A percentile compares a stretch with the other conserved stretches of the same genome.
Conservation (phyloP, 257 asterid genomes). For the Solanum medicagineum region DNA sequence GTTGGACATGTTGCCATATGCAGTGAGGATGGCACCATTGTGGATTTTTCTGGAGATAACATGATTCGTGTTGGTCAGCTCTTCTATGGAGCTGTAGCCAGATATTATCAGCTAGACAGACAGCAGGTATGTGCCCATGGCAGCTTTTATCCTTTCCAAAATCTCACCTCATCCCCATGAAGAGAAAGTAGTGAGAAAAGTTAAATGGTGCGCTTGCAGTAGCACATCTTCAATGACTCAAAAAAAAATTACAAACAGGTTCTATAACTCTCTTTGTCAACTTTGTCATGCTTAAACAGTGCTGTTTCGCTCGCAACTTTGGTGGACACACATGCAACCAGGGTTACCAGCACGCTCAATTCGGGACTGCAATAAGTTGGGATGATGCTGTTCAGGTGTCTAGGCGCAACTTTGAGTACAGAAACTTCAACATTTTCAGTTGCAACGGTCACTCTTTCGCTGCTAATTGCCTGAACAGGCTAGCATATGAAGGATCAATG, state of each 20-base stretch:
- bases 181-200: not conserved
- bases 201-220: not conserved
- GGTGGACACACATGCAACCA: constrained; percentile 58
- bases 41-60: constrained; percentile 77
- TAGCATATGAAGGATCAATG: constrained; percentile 56
- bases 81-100: constrained; percentile 64
- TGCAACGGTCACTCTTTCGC: constrained; percentile 79
- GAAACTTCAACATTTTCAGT: constrained; percentile 65
- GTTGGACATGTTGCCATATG: constrained; percentile 87
- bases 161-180: not conserved
- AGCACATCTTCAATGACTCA: not conserved
- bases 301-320: constrained; percentile 71
- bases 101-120: constrained; percentile 71
- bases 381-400: constrained; percentile 59
- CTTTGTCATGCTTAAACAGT: constrained; percentile 25
- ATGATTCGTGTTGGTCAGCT: constrained; percentile 42
- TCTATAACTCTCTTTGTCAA: not conserved
- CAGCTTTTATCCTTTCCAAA: not conserved
- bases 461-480: constrained; percentile 62
- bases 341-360: constrained; percentile 43
- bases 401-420: constrained; percentile 41
- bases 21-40: constrained; percentile 59
- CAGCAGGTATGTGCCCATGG: constrained; percentile 41
- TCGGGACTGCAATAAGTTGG: constrained; percentile 71
- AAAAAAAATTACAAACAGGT: not conserved